Base-by-base conservation (phyloP, 176 grass and related monocot genomes). In the Oryza rufipogon region DNA sequence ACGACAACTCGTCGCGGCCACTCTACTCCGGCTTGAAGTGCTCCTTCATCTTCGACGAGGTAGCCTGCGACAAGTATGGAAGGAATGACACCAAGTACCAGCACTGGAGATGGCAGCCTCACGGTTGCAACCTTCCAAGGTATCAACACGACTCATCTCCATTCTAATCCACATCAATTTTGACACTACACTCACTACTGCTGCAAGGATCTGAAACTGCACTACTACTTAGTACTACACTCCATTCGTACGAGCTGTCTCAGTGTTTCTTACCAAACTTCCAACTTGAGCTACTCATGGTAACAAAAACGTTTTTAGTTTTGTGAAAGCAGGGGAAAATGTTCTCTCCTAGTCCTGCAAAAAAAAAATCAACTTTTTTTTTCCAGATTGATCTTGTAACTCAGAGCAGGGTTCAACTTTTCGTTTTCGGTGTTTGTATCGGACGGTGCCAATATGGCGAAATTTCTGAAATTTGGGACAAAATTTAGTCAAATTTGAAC, bases 51-150 rank as follows among this genome's bases (percentile, higher is more conserved):
- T 84, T 87, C 70, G 81, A 81, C 20, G 92, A 98, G 87, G 87
- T 98, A 58, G 89, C 95, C 3, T 98, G 92, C 46, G 85, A 88
- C 80, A 91, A 91, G 32, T 95, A 94, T 81, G 95, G 95, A 2
- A 82, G 92, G 66, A 91, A 89, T 58, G 90, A 97, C 60, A 77
- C 49, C 75, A 94, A 28, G 90, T 94, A 97, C 88, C 88, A 97
- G 88, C 84, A 93, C 11, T 97, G 95, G 95, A 91, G 95, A 82
- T 97, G 95, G 95, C 92, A 97, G 75, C 95, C 92, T 17, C 73
- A 89, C 38, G 90, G 86, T 78, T 97, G 95, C 64, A 85, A 94
- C 79, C 91, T 97, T 80, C 91, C 89, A 32, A 93, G 94, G 94
- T 93, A 41, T 4, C 4, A 36, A 39, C 38, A 39, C 6, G 7